Conservation (phyloP, 2,329 filamentous ascomycete species). For the Paramyrothecium roridum region DNA sequence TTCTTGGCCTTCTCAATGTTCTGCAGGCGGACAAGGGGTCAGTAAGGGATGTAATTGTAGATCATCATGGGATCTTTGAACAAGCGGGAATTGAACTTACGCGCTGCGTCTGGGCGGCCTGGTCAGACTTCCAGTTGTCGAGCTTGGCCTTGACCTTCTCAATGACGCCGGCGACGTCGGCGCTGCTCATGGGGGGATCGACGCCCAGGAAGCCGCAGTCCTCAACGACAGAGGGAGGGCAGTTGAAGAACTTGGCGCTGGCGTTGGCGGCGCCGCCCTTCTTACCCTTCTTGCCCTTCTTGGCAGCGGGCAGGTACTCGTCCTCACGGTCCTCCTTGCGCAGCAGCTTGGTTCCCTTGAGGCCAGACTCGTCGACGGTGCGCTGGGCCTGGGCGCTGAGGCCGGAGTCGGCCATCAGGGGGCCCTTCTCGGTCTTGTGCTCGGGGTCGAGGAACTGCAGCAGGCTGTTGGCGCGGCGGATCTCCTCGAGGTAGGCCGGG, state of each 20-base stretch:
- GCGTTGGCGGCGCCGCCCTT: constrained; percentile 48
- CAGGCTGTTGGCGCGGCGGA: constrained; percentile 81
- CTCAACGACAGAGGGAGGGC: constrained; percentile 88
- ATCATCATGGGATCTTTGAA: background rate
- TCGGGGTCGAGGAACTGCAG: constrained; percentile 88
- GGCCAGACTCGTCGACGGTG: constrained; percentile 76
- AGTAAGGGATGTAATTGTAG: constrained; percentile 16
- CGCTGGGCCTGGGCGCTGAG: constrained; percentile 77
- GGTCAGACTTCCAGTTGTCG: constrained; percentile 85
- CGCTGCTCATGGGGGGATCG: constrained; percentile 81
- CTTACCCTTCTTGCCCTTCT: constrained; percentile 87
- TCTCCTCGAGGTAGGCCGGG: constrained; percentile 89
- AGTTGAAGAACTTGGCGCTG: constrained; percentile 65
- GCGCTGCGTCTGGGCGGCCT: constrained; percentile 84
- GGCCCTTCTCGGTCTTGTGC: constrained; percentile 63
- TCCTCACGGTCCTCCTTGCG: constrained; percentile 89
- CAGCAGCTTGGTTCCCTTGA: constrained; percentile 81
- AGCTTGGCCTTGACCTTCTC: constrained; percentile 95
- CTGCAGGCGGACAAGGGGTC: constrained; percentile 42
- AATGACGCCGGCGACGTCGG: constrained; percentile 73
- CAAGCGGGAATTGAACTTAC: constrained; percentile 55
- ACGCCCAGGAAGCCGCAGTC: constrained; percentile 82
- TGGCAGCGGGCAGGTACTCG: constrained; percentile 76
- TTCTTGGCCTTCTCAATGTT: constrained; percentile 97
- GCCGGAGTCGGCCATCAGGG: constrained; percentile 62